Base-by-base conservation (phyloP, 306 rosid species). In the Gastrolobium villosum region DNA sequence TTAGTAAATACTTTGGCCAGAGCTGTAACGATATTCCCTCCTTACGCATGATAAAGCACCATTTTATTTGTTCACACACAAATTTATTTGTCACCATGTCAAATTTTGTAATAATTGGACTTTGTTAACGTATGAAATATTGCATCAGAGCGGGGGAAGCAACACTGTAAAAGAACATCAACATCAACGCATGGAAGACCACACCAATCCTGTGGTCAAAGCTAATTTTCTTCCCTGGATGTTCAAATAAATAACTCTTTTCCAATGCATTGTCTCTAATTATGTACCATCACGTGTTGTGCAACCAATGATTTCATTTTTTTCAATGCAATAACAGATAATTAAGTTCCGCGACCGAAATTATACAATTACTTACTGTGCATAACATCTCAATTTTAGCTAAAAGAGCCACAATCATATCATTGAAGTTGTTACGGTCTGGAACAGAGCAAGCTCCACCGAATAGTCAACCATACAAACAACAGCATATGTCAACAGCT, bases 211-310 rank as follows among this genome's bases (percentile, higher is more conserved):
- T 40, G 43, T 26, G 10, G 67, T 56, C 77, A 56, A 73, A 57
- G 41, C 26, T 9, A 49, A 32, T 69, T 34, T 34, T 34, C 35
- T 20, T 2, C 26, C 4, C 11, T 1, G 10, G 14, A 9, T 52
- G 10, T 44, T 48, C 52, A 31, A 67, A 31, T 30, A 67, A 28
- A 30, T 11, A 4, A 14, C 48, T 44, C 3, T n/a, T 34, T 54
- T 35, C 73, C 64, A 45, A 76, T 30, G 77, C 39, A 72, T 50
- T 78, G 80, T 80, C 82, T 80, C 77, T 65, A 7, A 56, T 11
- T 52, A 14, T 36, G 75, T 53, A 80, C 84, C 79, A 62, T 67
- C 80, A 81, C 70, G 70, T 62, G 78, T 7, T 37, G 46, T 34
- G 10, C 11, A 20, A 52, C 34, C 10, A 14, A n/a, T 35, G 34